phyloP scores from a whole-genome alignment of 352 stramenopile genomes.

The Phytophthora melonis region DNA sequence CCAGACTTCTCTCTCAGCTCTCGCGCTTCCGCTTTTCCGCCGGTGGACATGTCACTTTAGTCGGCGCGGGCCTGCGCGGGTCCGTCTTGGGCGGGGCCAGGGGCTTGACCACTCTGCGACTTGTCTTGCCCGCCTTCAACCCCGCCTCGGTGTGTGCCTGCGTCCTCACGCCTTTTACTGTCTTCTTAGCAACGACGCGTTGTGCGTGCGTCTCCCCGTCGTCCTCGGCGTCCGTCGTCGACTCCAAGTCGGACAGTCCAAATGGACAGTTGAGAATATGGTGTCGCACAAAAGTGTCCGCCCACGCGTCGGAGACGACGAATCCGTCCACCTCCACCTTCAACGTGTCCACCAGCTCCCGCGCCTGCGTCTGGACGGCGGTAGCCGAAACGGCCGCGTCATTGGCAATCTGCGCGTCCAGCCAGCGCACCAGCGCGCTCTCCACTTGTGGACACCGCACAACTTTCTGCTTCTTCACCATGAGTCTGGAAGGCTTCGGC shows the following conservation, averaged over 20 bases:
- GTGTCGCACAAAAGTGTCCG: slow-evolving; percentile 39
- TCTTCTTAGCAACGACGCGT: slow-evolving; percentile 10
- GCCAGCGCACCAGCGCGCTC: slow-evolving; percentile 69
- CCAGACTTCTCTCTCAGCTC: not conserved
- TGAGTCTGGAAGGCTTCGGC: not conserved
- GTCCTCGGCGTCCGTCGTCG: slow-evolving; percentile 19
- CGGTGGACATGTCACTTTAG: not conserved
- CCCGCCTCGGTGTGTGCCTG: not conserved
- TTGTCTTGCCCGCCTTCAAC: slow-evolving; percentile 30
- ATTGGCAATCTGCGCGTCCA: slow-evolving; percentile 39
- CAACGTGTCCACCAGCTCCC: slow-evolving; percentile 21
- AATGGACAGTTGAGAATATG: slow-evolving; percentile 40
- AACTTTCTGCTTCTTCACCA: slow-evolving; percentile 44
- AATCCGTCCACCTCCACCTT: slow-evolving; percentile 29
- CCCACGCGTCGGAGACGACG: slow-evolving; percentile 37
- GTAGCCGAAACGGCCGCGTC: slow-evolving; percentile 33
- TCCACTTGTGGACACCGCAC: slow-evolving; percentile 77
- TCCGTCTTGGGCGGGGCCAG: slow-evolving; percentile 19
- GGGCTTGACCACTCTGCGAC: slow-evolving; percentile 15
- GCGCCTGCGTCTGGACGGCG: slow-evolving; percentile 21
- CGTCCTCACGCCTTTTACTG: not conserved
- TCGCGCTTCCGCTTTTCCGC: slow-evolving; percentile 37
- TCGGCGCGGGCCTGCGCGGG: slow-evolving; percentile 7
- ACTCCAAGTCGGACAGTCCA: slow-evolving; percentile 35
- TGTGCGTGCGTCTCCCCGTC: not conserved